phyloP scores from a whole-genome alignment of 2,329 filamentous ascomycete genomes.

The Fusarium tanahbumbuense region DNA sequence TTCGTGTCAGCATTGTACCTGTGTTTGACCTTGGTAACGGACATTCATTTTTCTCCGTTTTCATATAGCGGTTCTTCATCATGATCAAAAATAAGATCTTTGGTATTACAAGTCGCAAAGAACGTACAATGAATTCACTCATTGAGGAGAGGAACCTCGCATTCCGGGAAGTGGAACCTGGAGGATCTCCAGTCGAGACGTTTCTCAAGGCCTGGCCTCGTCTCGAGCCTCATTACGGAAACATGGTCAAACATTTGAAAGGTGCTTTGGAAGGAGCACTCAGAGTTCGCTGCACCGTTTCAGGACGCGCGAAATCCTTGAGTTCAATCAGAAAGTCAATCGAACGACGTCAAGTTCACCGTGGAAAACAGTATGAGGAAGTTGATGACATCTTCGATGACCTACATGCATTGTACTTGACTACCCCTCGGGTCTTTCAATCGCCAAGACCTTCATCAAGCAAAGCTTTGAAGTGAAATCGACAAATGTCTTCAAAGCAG shows the following conservation, averaged over 20 bases:
- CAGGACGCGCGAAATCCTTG: rapidly evolving
- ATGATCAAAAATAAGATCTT: too few relatives aligned
- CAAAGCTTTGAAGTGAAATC: rapidly evolving
- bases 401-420: background rate
- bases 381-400: background rate
- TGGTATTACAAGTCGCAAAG: rapidly evolving
- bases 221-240: background rate
- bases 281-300: background rate
- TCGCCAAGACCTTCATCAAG: rapidly evolving
- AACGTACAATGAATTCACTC: background rate
- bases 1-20: background rate
- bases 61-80: rapidly evolving
- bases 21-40: too few relatives aligned
- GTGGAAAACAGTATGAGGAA: rapidly evolving
- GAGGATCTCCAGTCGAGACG: background rate
- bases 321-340: background rate
- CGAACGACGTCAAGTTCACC: background rate
- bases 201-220: background rate
- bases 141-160: too few relatives aligned
- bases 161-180: too few relatives aligned
- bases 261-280: rapidly evolving
- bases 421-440: background rate
- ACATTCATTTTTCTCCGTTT: background rate
- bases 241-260: background rate
- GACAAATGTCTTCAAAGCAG: background rate